A percentile compares a stretch with the other conserved stretches of the same genome.
These are phyloP conservation scores for Kluyveromyces marxianus DNA, from an alignment of 1,139 yeast species.

Conservation along the genomic window DNA sequence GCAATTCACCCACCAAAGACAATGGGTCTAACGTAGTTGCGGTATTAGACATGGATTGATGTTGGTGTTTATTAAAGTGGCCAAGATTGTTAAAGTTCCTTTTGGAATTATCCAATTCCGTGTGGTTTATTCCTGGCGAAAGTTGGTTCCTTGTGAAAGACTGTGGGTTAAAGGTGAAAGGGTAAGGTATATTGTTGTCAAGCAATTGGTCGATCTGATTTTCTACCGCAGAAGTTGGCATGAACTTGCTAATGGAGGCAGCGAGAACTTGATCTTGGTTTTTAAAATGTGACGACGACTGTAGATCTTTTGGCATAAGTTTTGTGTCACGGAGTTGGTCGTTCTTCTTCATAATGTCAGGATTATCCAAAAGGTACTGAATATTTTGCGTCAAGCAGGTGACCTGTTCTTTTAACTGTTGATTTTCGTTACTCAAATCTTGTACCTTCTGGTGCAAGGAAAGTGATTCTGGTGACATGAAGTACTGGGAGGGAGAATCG, in stretches of 20 bases:
- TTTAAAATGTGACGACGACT: not conserved
- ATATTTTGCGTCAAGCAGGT: not conserved
- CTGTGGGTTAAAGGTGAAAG: not conserved
- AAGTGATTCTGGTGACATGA: not conserved
- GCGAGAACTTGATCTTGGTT: not conserved
- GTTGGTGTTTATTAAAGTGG: no score
- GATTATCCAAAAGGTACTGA: not conserved
- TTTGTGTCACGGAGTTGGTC: not conserved
- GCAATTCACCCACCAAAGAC: not conserved
- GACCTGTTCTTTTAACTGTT: not conserved
- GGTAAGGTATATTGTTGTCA: not conserved
- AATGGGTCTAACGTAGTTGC: not conserved
- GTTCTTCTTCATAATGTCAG: not conserved
- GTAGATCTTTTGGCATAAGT: not conserved
- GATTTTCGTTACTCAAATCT: slow-evolving; percentile 1
- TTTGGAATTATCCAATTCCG: not conserved
- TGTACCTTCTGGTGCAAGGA: not conserved
- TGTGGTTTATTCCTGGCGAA: not conserved
- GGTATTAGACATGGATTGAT: no score
- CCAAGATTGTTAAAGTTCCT: not conserved
- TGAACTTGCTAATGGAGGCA: not conserved
- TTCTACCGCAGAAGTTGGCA: not conserved
- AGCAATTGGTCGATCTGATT: not conserved
- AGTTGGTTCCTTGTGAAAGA: not conserved
- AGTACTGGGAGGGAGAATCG: not conserved